Percentiles rank a stretch among this genome's conserved stretches.
Evolutionary conservation across 2,329 filamentous ascomycete genomes (phyloP).

Genomic region (Dactylellina sp.): DNA sequence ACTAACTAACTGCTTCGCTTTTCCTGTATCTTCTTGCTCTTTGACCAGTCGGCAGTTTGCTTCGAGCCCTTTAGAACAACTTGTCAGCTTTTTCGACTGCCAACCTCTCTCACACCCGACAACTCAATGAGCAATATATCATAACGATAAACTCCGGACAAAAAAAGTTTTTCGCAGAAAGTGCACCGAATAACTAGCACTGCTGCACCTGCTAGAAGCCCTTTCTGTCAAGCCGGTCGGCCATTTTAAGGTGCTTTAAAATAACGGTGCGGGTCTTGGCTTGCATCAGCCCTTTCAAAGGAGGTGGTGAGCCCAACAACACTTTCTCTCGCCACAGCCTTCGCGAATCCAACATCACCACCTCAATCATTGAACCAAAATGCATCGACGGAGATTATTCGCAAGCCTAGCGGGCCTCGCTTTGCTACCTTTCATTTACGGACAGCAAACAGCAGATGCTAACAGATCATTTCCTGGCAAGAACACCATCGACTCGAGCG

Average conservation of each 20-base stretch:
- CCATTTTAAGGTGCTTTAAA: slow-evolving; percentile 34
- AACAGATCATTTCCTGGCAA: slow-evolving; percentile 33
- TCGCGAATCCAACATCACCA: slow-evolving; percentile 34
- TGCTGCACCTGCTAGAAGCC: slow-evolving; percentile 7
- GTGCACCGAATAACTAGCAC: slow-evolving; percentile 22
- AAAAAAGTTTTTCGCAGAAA: not conserved
- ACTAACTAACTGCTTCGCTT: slow-evolving; percentile 1
- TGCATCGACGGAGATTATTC: slow-evolving; percentile 46
- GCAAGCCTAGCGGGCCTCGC: slow-evolving; percentile 32
- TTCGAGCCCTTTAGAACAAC: slow-evolving; percentile 14
- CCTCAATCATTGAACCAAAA: slow-evolving; percentile 20
- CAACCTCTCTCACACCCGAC: slow-evolving; percentile 20
- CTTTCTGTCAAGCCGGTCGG: slow-evolving; percentile 32
- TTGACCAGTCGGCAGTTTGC: slow-evolving; percentile 48
- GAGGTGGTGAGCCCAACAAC: slow-evolving; percentile 34
- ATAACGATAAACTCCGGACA: slow-evolving; percentile 26
- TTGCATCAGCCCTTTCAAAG: slow-evolving; percentile 35
- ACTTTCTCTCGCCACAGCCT: slow-evolving; percentile 31
- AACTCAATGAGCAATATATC: slow-evolving; percentile 31
- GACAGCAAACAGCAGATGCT: slow-evolving; percentile 3
- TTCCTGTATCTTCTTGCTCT: slow-evolving; percentile 25
- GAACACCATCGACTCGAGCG: slow-evolving; percentile 19
- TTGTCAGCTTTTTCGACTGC: slow-evolving; percentile 29
- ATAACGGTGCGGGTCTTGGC: slow-evolving; percentile 39
- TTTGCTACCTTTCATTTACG: slow-evolving; percentile 27